These are phyloP conservation scores for Coriaria nepalensis DNA, from an alignment of 306 rosid genomes.

Conservation along the genomic window DNA sequence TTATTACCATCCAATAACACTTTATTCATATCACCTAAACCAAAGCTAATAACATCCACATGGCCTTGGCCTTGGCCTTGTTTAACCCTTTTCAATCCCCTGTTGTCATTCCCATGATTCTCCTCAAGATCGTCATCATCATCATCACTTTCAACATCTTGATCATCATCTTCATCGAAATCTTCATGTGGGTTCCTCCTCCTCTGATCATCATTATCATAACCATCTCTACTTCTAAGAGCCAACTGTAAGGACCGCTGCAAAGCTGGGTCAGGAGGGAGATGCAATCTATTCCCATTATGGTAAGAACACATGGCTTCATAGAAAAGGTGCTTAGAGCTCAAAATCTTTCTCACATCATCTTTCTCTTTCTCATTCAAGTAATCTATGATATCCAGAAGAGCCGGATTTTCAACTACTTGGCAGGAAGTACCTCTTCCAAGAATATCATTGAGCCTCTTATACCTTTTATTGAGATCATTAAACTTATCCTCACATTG, in stretches of 20 bases:
- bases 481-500: conserved; percentile 95
- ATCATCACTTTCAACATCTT: conserved; percentile 49
- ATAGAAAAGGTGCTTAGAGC: conserved; percentile 80
- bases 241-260: conserved; percentile 73
- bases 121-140: conserved; percentile 52
- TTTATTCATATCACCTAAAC: conserved; percentile 38
- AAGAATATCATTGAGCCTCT: conserved; percentile 74
- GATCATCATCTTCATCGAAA: conserved; percentile 55
- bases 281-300: conserved; percentile 71
- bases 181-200: conserved; percentile 59
- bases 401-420: conserved; percentile 74
- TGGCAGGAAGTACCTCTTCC: conserved; percentile 89
- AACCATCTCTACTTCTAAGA: conserved; percentile 56
- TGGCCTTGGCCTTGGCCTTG: conserved; percentile 29
- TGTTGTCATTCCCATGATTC: conserved; percentile 32
- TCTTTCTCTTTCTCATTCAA: conserved; percentile 78
- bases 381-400: conserved; percentile 55
- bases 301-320: conserved; percentile 96
- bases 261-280: conserved; percentile 79
- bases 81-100: conserved; percentile 46
- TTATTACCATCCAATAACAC: conserved; percentile 25
- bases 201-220: conserved; percentile 46
- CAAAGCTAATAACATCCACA: conserved; percentile 29
- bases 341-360: conserved; percentile 59
- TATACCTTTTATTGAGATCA: conserved; percentile 84